Conservation (phyloP, 257 asterid genomes). For the Solanum gandarillasii region DNA sequence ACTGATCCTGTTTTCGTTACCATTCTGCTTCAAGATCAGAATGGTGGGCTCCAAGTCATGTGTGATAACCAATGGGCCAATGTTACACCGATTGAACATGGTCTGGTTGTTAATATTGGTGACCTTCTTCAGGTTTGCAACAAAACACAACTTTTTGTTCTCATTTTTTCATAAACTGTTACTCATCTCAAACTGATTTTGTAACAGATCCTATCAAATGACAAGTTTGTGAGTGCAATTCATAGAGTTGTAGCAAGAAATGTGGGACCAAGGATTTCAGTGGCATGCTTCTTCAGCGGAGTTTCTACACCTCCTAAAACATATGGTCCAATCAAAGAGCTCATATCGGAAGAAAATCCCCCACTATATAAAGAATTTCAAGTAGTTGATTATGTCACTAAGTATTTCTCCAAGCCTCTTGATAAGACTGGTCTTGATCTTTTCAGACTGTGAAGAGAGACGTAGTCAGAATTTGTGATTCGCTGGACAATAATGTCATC, state of each 20-base stretch:
- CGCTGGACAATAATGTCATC: neutral
- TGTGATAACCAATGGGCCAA: constrained; percentile 37
- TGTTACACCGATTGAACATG: constrained; percentile 37
- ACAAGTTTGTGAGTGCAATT: constrained; percentile 43
- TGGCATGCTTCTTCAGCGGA: constrained; percentile 49
- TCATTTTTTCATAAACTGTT: neutral
- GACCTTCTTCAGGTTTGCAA: constrained; percentile 57
- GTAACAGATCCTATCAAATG: constrained; percentile 43
- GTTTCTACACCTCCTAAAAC: constrained; percentile 1
- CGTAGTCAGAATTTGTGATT: neutral
- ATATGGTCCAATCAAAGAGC: constrained; percentile 13
- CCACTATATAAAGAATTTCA: too few species aligned
- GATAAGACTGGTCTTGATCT: constrained; percentile 13
- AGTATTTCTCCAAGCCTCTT: too few species aligned
- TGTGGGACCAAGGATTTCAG: constrained; percentile 53
- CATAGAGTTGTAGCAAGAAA: constrained; percentile 55
- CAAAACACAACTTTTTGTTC: neutral
- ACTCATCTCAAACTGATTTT: neutral
- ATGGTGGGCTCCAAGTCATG: constrained; percentile 61
- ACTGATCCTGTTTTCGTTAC: constrained; percentile 55
- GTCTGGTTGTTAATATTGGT: constrained; percentile 51
- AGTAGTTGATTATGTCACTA: too few species aligned
- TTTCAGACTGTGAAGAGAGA: constrained; percentile 11
- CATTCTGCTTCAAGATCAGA: constrained; percentile 50
- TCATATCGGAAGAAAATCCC: too few species aligned